Evolutionary conservation across 2,329 filamentous ascomycete species (phyloP).

Genomic region (Sarocladium oryzae): DNA sequence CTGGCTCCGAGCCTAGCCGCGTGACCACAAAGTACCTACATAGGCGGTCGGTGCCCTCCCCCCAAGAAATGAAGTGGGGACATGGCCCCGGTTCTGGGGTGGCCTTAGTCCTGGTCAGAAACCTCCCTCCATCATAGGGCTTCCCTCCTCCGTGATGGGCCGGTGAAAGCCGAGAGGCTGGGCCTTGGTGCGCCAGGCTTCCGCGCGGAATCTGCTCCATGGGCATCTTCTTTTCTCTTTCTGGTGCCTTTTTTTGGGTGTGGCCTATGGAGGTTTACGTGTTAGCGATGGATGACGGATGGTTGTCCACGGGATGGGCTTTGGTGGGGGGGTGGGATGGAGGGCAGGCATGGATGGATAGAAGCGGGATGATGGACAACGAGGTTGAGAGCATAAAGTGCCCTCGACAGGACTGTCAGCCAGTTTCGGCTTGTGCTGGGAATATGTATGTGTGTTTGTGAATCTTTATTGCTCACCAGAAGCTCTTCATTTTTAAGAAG

Average conservation of each 20-base stretch:
- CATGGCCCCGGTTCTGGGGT: too few species aligned
- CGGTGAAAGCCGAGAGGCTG: slow-evolving; percentile 1
- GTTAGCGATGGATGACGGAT: background rate
- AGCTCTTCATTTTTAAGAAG: too few species aligned
- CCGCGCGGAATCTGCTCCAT: background rate
- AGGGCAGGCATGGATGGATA: background rate
- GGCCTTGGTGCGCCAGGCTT: background rate
- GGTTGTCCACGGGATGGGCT: background rate
- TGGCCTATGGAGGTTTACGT: background rate
- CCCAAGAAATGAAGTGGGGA: too few species aligned
- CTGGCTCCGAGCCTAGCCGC: slow-evolving; percentile 1
- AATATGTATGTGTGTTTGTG: background rate
- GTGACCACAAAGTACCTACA: too few species aligned
- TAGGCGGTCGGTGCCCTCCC: too few species aligned
- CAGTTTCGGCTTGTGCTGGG: background rate
- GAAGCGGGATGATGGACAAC: background rate
- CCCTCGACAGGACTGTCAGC: background rate
- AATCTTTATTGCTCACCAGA: background rate
- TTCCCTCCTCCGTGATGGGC: too few species aligned
- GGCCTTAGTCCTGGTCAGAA: too few species aligned
- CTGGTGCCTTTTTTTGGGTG: background rate
- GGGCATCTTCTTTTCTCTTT: too few species aligned
- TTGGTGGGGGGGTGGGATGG: background rate
- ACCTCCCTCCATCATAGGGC: too few species aligned
- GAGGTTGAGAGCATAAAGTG: background rate